Conservation (phyloP, 176 grass and related monocot genomes). For the Avena sativa region DNA sequence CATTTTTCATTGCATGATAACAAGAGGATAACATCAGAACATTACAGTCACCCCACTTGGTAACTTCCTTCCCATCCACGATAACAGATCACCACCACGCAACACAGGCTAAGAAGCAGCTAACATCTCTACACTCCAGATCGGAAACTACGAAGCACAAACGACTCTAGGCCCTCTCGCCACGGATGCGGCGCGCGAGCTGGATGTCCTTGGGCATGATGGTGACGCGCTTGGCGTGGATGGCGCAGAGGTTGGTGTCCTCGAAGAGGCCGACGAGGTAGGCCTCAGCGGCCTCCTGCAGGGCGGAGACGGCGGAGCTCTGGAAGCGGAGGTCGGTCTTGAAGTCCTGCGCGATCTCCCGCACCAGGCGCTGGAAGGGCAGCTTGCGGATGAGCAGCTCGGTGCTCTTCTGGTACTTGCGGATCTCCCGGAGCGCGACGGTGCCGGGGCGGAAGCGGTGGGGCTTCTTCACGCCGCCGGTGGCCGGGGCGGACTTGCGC, state of each 20-base stretch:
- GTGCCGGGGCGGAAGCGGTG: constrained; percentile 75
- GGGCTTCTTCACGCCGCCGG: constrained; percentile 76
- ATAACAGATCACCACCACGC: too few species aligned
- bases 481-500: constrained; percentile 66
- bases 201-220: constrained; percentile 87
- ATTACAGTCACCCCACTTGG: too few species aligned
- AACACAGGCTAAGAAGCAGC: too few species aligned
- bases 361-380: background rate
- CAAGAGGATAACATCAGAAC: too few species aligned
- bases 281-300: constrained; percentile 77
- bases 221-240: constrained; percentile 84
- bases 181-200: constrained; percentile 63
- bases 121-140: too few species aligned
- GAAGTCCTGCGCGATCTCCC: constrained; percentile 45
- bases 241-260: constrained; percentile 81
- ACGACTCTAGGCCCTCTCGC: background rate
- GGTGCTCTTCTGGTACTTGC: constrained; percentile 86
- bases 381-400: constrained; percentile 36
- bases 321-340: constrained; percentile 69
- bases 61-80: too few species aligned
- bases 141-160: too few species aligned
- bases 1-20: too few species aligned
- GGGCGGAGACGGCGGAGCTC: constrained; percentile 59
- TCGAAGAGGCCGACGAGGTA: constrained; percentile 74
- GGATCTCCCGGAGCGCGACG: constrained; percentile 72